Base-by-base conservation (phyloP, 2,329 filamentous ascomycete genomes). In the Shiraia sp. region DNA sequence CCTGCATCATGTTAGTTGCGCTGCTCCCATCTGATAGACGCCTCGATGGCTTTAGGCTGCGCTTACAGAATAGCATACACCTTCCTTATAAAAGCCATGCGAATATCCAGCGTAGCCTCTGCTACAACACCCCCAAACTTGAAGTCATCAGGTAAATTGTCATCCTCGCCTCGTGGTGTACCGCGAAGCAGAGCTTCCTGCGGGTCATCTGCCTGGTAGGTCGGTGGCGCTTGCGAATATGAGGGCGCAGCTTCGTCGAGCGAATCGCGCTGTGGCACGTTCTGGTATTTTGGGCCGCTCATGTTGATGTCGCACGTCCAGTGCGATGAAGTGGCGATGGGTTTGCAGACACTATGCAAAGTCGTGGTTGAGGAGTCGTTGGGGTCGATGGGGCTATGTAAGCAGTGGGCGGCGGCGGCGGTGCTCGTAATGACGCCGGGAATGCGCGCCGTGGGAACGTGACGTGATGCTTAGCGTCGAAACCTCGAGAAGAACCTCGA, bases 91-190 rank as follows among this genome's bases (percentile, higher is more conserved):
- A 96, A 99, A 72, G 93, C 88, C 83, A 96, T 95, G 58, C 92
- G 88, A 67, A 99, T 96, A 63, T 95, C 90, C 65, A 97, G 79
- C 14, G 91, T 95, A 32, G 89, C 92, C 76, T 97, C 93, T 55
- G 91, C 86, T 45, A 97, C 91, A 13, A 86, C 90, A 49, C 90
- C 91, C 58, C 92, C 93, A 66, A 95, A 97, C 80, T 96, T 97
- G 83, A 97, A 97, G 72, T 97, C 92, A 75, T 97, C 92, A 1
- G 92, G 92, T 31, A 97, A 69, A 64, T 96, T 95, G 73, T 96
- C 92, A 65, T 91, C 83, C 71, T 91, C 91, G 66, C 79, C 80
- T 59, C 91, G 83, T 36, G 89, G 83, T 31, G 71, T 68, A 37
- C 79, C 86, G 48, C 79, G 79, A 42, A 88, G 80, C 28, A 87